Conservation (phyloP, 176 grass and related monocot genomes). For the Zizania latifolia region DNA sequence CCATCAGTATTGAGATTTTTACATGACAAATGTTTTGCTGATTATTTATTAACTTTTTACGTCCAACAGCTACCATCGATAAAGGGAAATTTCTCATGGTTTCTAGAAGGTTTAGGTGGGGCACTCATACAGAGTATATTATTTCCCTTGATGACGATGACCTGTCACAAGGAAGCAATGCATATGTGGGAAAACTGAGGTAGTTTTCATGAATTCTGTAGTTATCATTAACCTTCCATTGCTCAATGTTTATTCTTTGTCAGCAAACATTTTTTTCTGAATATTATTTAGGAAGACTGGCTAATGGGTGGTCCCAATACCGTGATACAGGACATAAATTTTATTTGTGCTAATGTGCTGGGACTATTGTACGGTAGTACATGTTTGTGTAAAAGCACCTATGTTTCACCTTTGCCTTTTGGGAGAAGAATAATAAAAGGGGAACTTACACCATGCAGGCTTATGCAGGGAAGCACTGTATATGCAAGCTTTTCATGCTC, state of each 20-base stretch:
- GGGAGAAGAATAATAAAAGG: neutral
- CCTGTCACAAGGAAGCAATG: slow-evolving; percentile 49
- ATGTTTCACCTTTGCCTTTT: neutral
- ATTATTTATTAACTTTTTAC: neutral
- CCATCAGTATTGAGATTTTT: neutral
- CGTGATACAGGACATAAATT: neutral
- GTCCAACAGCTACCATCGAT: slow-evolving; percentile 19
- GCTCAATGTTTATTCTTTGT: neutral
- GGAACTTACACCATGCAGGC: neutral
- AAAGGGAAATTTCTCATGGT: slow-evolving; percentile 64
- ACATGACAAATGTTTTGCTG: neutral
- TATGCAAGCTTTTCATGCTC: neutral
- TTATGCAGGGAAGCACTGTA: neutral
- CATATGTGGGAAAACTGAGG: slow-evolving; percentile 69
- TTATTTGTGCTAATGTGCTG: neutral
- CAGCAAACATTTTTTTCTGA: neutral
- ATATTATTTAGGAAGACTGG: neutral
- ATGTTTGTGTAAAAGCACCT: neutral
- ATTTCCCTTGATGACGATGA: slow-evolving; percentile 55
- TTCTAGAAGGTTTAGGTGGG: slow-evolving; percentile 45
- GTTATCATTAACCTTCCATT: neutral
- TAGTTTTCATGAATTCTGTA: neutral
- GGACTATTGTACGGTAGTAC: neutral
- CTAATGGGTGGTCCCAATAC: neutral
- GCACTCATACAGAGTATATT: slow-evolving; percentile 42